Evolutionary conservation across 768 basidiomycete species (phyloP).

Genomic region (Leucogyrophana mollusca): DNA sequence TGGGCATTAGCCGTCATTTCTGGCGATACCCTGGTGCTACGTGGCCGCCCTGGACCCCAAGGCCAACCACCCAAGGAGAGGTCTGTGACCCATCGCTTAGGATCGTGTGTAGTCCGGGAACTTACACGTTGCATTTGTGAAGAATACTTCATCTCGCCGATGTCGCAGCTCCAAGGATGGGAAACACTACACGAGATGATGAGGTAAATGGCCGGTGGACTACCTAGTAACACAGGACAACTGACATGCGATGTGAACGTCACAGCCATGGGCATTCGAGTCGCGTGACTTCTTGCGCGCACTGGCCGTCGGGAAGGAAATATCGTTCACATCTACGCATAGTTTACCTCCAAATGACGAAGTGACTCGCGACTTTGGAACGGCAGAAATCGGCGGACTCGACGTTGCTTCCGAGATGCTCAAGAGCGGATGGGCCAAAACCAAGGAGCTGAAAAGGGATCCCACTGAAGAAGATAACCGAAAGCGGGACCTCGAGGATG

Average conservation of each 20-base stretch:
- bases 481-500: slow-evolving; percentile 71
- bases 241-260: background rate
- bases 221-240: background rate
- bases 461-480: slow-evolving; percentile 74
- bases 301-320: slow-evolving; percentile 85
- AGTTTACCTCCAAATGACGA: slow-evolving; percentile 77
- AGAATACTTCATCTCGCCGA: slow-evolving; percentile 92
- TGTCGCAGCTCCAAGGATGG: slow-evolving; percentile 79
- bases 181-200: slow-evolving; percentile 80
- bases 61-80: slow-evolving; percentile 91
- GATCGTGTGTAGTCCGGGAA: background rate
- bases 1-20: slow-evolving; percentile 73
- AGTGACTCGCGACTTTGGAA: slow-evolving; percentile 75
- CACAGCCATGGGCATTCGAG: slow-evolving; percentile 86
- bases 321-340: slow-evolving; percentile 81
- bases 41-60: slow-evolving; percentile 72
- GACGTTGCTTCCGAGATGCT: slow-evolving; percentile 80
- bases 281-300: slow-evolving; percentile 89
- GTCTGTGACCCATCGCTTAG: slow-evolving; percentile 36
- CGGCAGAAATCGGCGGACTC: slow-evolving; percentile 66
- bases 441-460: slow-evolving; percentile 86
- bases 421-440: slow-evolving; percentile 87
- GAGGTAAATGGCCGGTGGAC: slow-evolving; percentile 54
- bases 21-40: slow-evolving; percentile 85
- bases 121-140: slow-evolving; percentile 11